These are phyloP conservation scores for Metschnikowia corniflorae DNA, from an alignment of 805 yeast genomes.

Conservation along the genomic window DNA sequence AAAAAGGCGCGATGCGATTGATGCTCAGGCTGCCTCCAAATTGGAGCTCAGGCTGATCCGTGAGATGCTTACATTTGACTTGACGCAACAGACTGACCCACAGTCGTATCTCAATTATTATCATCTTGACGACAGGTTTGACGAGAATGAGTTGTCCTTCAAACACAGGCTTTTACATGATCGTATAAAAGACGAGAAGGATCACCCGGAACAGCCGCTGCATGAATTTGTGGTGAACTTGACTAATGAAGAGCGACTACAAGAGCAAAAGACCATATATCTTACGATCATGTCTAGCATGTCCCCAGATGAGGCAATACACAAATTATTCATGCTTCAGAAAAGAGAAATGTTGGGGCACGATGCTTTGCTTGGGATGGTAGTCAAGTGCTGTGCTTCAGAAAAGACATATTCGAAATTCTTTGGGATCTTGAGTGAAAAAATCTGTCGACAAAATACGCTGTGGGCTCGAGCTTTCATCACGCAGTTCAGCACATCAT, in stretches of 20 bases:
- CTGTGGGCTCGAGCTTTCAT: constrained; percentile 59
- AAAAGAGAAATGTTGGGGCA: constrained; percentile 17
- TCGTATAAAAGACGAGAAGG: too few relatives aligned
- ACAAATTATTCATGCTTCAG: constrained; percentile 61
- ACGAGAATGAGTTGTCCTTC: not conserved
- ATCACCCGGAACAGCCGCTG: too few relatives aligned
- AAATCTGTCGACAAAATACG: constrained; percentile 47
- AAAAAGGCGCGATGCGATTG: constrained; percentile 12
- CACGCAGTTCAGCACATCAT: constrained; percentile 52
- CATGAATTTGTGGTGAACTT: too few relatives aligned
- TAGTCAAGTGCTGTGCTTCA: constrained; percentile 78
- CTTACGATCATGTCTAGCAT: constrained; percentile 83
- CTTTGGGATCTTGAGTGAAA: constrained; percentile 74
- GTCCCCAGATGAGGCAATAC: constrained; percentile 91
- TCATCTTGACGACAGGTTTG: constrained; percentile 9
- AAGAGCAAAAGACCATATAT: constrained; percentile 73
- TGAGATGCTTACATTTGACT: too few relatives aligned
- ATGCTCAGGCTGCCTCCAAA: too few relatives aligned
- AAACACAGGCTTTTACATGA: too few relatives aligned
- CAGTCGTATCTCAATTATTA: constrained; percentile 50
- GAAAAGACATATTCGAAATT: constrained; percentile 84
- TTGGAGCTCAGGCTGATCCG: too few relatives aligned
- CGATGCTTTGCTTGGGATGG: constrained; percentile 59
- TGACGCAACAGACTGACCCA: constrained; percentile 50
- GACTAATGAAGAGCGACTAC: too few relatives aligned